phyloP scores from a whole-genome alignment of 1,139 yeast genomes.

The Pichia sp. region DNA sequence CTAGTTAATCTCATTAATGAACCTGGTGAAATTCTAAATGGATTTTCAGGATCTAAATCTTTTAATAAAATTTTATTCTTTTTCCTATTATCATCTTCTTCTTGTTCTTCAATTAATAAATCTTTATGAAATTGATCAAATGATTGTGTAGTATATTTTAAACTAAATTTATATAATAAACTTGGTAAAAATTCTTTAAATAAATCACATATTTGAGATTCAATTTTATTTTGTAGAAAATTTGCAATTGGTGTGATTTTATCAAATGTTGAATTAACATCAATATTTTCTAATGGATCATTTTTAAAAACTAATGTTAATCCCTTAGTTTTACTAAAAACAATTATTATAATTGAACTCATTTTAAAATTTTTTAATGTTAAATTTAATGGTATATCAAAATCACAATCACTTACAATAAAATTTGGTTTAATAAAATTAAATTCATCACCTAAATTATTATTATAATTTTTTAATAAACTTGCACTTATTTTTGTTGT shows the following conservation, averaged over 20 bases:
- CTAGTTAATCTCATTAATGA: slow-evolving; percentile 66
- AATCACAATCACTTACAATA: slow-evolving; percentile 58
- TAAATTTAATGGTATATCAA: slow-evolving; percentile 73
- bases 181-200: slow-evolving; percentile 84
- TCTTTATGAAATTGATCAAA: slow-evolving; percentile 35
- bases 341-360: slow-evolving; percentile 79
- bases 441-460: slow-evolving; percentile 38
- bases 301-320: slow-evolving; percentile 80
- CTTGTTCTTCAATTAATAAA: slow-evolving; percentile 29
- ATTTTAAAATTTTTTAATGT: slow-evolving; percentile 67
- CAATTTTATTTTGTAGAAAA: slow-evolving; percentile 76
- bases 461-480: slow-evolving; percentile 64
- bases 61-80: slow-evolving; percentile 34
- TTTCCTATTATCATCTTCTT: slow-evolving; percentile 18
- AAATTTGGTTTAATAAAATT: slow-evolving; percentile 61
- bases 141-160: slow-evolving; percentile 56
- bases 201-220: slow-evolving; percentile 68
- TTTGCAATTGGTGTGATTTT: slow-evolving; percentile 77
- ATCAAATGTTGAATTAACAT: slow-evolving; percentile 80
- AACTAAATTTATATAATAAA: slow-evolving; percentile 67
- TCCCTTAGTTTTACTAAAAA: slow-evolving; percentile 76
- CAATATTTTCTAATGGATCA: slow-evolving; percentile 79
- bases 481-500: slow-evolving; percentile 84
- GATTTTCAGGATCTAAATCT: slow-evolving; percentile 50
- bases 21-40: slow-evolving; percentile 53